Base-by-base conservation (phyloP, 148 eudicot genomes). In the Chenopodium album region DNA sequence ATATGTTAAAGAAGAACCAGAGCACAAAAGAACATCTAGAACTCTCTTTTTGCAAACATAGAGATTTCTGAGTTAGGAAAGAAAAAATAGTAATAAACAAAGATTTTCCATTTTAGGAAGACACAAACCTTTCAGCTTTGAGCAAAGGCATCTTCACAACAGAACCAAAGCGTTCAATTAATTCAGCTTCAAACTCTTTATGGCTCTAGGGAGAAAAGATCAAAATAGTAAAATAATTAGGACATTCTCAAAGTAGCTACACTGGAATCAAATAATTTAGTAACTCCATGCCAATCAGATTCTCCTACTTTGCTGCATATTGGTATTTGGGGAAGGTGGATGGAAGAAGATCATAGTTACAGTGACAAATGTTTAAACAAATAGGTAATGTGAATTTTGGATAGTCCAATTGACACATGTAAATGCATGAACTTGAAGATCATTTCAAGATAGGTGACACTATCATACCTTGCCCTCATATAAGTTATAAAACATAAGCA, bases 121-220 rank as follows among this genome's bases (percentile, higher is more conserved):
- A 56, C 14, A 72, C 86, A 59, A 34, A 95, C 99, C 99, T 92
- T 69, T 89, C 92, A 78, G 94, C 73, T 81, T 89, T 87, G 80
- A 96, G 89, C 78, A 96, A 85, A 62, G 97, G 99, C 91, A 96
- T 94, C 89, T 92, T 94, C 66, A 96, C 93, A 81, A 96, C 83
- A 17, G 98, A 91, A 66, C 99, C 99, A 85, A 96, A 96, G 64
- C 98, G 99, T 86, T 96, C 99, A 79, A 91, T 88, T 20, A 96
- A 89, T 81, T 96, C 98, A 67, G 87, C 80, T 77, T 96, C 99
- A 87, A 96, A 96, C 82, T 93, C 98, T 78, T 78, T 75, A 41
- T 95, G 98, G 60, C 79, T 89, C 99, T 95, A 92, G 29, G 26
- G 16, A 63, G 48, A 66, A 50, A 76, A 48, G 85, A 73, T 76